phyloP scores from a whole-genome alignment of 148 eudicot genomes.

The Polygonum maritimum region DNA sequence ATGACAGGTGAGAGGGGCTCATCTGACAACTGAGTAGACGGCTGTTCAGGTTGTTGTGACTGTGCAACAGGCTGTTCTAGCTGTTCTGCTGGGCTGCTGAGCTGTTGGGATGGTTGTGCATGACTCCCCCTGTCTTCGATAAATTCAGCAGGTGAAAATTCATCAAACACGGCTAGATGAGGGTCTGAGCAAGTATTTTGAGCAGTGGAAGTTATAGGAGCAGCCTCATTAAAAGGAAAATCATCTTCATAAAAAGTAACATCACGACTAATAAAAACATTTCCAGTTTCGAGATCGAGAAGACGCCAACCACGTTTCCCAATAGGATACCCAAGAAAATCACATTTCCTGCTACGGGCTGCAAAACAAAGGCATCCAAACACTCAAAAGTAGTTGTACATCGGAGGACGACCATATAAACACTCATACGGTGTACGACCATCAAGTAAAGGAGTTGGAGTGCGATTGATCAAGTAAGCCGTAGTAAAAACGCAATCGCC shows the following conservation, averaged over 20 bases:
- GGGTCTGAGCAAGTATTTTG: too few species aligned
- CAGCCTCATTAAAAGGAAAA: neutral
- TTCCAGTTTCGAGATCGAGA: neutral
- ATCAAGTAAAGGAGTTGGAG: neutral
- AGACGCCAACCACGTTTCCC: neutral
- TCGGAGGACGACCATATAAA: neutral
- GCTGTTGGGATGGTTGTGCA: too few species aligned
- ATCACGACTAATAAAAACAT: constrained; percentile 2
- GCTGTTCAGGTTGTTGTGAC: too few species aligned
- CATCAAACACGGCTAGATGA: too few species aligned
- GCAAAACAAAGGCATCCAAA: neutral
- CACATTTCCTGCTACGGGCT: neutral
- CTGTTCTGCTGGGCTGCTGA: too few species aligned
- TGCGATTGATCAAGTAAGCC: neutral
- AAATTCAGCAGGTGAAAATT: too few species aligned
- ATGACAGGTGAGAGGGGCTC: too few species aligned
- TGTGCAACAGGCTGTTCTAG: too few species aligned
- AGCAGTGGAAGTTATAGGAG: too few species aligned
- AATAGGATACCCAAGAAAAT: neutral
- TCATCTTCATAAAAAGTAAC: neutral
- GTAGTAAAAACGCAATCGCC: neutral
- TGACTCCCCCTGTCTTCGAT: too few species aligned
- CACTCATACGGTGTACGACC: neutral
- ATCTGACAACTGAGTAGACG: too few species aligned
- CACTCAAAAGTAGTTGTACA: neutral